Conservation (phyloP, 352 stramenopile species). For the Albugo laibachii region DNA sequence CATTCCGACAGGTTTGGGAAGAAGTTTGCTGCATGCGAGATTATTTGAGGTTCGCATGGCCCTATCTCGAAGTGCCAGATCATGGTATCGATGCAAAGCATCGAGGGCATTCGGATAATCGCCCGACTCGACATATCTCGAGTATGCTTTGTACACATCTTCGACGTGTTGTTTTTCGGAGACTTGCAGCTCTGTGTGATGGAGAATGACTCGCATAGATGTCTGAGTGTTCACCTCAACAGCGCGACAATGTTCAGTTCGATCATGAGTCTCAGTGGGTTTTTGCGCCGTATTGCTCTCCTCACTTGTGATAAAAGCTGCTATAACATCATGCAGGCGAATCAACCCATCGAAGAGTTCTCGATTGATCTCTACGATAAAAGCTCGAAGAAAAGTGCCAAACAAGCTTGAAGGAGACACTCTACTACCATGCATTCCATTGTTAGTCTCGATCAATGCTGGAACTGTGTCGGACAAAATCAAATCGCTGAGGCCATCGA, state of each 20-base stretch:
- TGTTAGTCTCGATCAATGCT: too few relatives aligned
- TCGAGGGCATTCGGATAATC: slow-evolving; percentile 79
- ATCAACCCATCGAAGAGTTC: slow-evolving; percentile 55
- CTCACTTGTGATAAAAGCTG: slow-evolving; percentile 19
- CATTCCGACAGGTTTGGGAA: slow-evolving; percentile 14
- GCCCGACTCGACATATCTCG: slow-evolving; percentile 54
- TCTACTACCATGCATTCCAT: too few relatives aligned
- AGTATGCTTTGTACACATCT: slow-evolving; percentile 65
- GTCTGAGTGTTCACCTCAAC: not conserved
- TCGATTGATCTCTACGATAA: slow-evolving; percentile 32
- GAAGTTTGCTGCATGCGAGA: not conserved
- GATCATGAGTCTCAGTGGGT: not conserved
- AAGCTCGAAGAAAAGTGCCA: slow-evolving; percentile 45
- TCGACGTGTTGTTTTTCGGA: not conserved
- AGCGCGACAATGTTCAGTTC: not conserved
- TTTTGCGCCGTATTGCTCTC: not conserved
- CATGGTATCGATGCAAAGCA: slow-evolving; percentile 86
- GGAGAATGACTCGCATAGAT: not conserved
- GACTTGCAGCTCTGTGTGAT: not conserved
- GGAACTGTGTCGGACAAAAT: too few relatives aligned
- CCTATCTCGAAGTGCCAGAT: slow-evolving; percentile 59
- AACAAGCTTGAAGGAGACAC: slow-evolving; percentile 3
- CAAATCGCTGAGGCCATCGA: too few relatives aligned
- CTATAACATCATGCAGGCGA: slow-evolving; percentile 36
- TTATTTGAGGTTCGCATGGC: slow-evolving; percentile 1